A percentile compares a stretch with the other conserved stretches of the same genome.
These are phyloP conservation scores for Crithidia expoeki DNA, from an alignment of 208 protist species.

Conservation along the genomic window DNA sequence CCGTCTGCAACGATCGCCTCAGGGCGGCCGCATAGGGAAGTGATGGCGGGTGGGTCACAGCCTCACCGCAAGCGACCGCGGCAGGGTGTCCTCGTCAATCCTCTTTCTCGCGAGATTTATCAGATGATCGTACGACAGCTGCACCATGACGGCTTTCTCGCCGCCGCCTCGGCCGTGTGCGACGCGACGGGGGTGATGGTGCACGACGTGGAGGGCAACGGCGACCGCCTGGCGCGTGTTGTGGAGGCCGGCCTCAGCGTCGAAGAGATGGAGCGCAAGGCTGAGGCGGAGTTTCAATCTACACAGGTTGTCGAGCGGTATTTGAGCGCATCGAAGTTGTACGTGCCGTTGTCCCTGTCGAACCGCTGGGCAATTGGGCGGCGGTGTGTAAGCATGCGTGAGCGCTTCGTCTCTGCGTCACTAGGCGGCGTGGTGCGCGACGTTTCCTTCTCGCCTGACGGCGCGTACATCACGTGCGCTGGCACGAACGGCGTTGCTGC, in stretches of 20 bases:
- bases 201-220: slow-evolving; percentile 48
- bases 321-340: slow-evolving; percentile 75
- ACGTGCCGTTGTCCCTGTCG: slow-evolving; percentile 65
- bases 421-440: slow-evolving; percentile 73
- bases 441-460: slow-evolving; percentile 72
- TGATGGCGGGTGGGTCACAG: slow-evolving; percentile 32
- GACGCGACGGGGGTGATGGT: slow-evolving; percentile 75
- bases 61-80: slow-evolving; percentile 61
- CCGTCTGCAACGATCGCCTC: neutral
- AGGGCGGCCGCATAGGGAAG: slow-evolving; percentile 21
- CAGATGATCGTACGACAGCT: slow-evolving; percentile 82
- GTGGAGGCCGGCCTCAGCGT: slow-evolving; percentile 55
- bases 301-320: slow-evolving; percentile 77
- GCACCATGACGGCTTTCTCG: slow-evolving; percentile 80
- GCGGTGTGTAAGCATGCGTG: slow-evolving; percentile 59
- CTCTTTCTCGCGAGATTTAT: slow-evolving; percentile 69
- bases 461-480: slow-evolving; percentile 61
- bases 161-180: slow-evolving; percentile 71
- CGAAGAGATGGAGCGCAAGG: slow-evolving; percentile 42
- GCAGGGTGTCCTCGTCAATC: slow-evolving; percentile 43
- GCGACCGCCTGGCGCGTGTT: slow-evolving; percentile 48
- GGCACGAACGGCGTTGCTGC: slow-evolving; percentile 73
- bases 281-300: slow-evolving; percentile 40
- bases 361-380: slow-evolving; percentile 56
- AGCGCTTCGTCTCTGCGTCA: slow-evolving; percentile 71